Conservation (phyloP, 495 filamentous ascomycete species). For the Pyrenopolyporus hunteri region DNA sequence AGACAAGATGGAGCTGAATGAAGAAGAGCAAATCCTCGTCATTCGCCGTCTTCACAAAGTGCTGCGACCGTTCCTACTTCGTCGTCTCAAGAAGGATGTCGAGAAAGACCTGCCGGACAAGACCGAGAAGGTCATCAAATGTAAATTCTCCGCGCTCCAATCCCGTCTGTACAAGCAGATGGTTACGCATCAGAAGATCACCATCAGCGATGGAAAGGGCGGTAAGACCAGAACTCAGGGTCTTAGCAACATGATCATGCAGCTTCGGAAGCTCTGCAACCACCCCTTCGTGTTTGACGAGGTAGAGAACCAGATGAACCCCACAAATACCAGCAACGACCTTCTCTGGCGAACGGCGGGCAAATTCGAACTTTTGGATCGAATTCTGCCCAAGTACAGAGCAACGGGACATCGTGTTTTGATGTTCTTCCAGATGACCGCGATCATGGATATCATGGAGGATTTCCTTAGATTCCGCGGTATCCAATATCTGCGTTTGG, state of each 20-base stretch:
- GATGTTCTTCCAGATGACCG: conserved; percentile 99
- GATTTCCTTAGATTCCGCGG: conserved; percentile 88
- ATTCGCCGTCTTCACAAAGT: conserved; percentile 99
- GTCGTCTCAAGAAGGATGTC: conserved; percentile 98
- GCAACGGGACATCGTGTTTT: conserved; percentile 87
- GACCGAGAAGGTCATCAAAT: conserved; percentile 98
- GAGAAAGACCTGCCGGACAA: conserved; percentile 99
- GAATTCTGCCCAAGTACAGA: conserved; percentile 91
- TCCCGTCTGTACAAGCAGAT: conserved; percentile 94
- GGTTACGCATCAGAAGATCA: conserved; percentile 90
- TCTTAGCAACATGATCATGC: conserved; percentile 99
- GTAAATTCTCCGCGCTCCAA: conserved; percentile 94
- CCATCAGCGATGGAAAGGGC: conserved; percentile 92
- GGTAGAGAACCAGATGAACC: conserved; percentile 98
- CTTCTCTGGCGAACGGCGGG: conserved; percentile 93
- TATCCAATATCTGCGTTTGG: conserved; percentile 85
- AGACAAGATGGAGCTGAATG: conserved; percentile 96
- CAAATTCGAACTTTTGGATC: conserved; percentile 95
- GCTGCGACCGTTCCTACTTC: conserved; percentile 92
- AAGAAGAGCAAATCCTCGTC: conserved; percentile 99
- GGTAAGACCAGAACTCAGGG: conserved; percentile 95
- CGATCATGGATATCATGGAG: conserved; percentile 99
- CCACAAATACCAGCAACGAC: conserved; percentile 83
- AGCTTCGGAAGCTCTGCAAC: conserved; percentile 97
- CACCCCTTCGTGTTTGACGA: conserved; percentile 98